phyloP scores from a whole-genome alignment of 768 basidiomycete species.

The Strobilomyces echinocephalus region DNA sequence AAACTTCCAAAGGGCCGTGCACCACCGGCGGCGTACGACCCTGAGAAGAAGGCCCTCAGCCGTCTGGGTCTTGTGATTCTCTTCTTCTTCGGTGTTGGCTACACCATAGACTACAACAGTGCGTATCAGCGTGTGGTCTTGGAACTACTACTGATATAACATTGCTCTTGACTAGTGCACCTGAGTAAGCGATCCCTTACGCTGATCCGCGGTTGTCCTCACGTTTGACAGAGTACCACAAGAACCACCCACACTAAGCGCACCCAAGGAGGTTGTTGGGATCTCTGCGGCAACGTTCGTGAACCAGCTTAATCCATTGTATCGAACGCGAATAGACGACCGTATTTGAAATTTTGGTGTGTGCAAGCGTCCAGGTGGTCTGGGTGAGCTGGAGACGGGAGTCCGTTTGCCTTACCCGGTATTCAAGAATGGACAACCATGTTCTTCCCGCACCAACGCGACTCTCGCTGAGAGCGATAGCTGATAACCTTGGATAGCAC shows the following conservation, averaged over 20 bases:
- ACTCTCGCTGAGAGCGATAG: not conserved
- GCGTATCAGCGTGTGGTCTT: slow-evolving; percentile 33
- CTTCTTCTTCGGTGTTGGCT: slow-evolving; percentile 53
- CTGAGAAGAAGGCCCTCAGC: slow-evolving; percentile 72
- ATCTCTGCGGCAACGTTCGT: slow-evolving; percentile 1
- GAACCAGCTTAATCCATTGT: slow-evolving; percentile 18
- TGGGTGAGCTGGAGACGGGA: slow-evolving; percentile 1
- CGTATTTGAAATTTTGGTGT: slow-evolving; percentile 8
- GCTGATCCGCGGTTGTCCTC: slow-evolving; percentile 15
- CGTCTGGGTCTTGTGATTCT: slow-evolving; percentile 61
- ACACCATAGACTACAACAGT: slow-evolving; percentile 90
- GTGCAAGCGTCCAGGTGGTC: not conserved
- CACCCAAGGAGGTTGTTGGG: not conserved
- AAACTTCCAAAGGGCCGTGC: slow-evolving; percentile 90
- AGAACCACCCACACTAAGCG: slow-evolving; percentile 78
- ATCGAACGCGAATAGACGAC: slow-evolving; percentile 24
- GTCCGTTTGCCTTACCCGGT: not conserved
- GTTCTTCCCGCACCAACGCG: not conserved
- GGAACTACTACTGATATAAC: slow-evolving; percentile 7
- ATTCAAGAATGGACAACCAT: not conserved
- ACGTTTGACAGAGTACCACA: slow-evolving; percentile 69
- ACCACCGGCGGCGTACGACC: slow-evolving; percentile 54
- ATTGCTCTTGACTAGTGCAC: slow-evolving; percentile 53
- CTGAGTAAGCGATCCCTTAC: slow-evolving; percentile 54
- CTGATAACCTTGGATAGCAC: not conserved